phyloP scores from a whole-genome alignment of 768 basidiomycete species.

The Gyrodon lividus region DNA sequence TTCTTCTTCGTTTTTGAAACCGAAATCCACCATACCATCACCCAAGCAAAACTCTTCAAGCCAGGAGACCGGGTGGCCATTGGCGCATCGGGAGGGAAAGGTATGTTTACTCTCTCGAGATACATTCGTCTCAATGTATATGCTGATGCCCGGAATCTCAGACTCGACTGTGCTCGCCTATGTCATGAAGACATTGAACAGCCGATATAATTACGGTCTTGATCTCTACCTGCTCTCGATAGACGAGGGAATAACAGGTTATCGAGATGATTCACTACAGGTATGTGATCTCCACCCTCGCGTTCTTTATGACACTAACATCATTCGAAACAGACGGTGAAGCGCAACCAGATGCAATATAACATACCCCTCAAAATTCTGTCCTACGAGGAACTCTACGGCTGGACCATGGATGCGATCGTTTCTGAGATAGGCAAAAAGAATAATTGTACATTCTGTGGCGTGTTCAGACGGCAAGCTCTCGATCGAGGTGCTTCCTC shows the following conservation, averaged over 20 bases:
- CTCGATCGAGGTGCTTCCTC: slow-evolving; percentile 91
- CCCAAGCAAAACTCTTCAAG: slow-evolving; percentile 77
- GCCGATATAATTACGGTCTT: slow-evolving; percentile 89
- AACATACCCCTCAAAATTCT: slow-evolving; percentile 93
- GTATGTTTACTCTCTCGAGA: slow-evolving; percentile 38
- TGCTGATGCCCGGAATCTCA: slow-evolving; percentile 30
- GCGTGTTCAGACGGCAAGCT: slow-evolving; percentile 95
- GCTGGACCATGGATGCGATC: slow-evolving; percentile 99
- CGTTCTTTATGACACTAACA: slow-evolving; percentile 4
- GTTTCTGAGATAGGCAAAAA: slow-evolving; percentile 94
- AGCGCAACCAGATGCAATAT: slow-evolving; percentile 95
- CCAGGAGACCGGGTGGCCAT: slow-evolving; percentile 93
- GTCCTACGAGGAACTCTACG: slow-evolving; percentile 94
- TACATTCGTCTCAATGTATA: neutral
- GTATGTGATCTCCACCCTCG: slow-evolving; percentile 38
- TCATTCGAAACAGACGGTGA: slow-evolving; percentile 72
- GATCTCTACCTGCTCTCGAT: slow-evolving; percentile 92
- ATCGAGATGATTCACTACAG: slow-evolving; percentile 95
- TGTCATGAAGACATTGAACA: slow-evolving; percentile 94
- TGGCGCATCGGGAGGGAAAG: slow-evolving; percentile 98
- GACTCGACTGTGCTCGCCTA: slow-evolving; percentile 98
- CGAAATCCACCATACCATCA: slow-evolving; percentile 96
- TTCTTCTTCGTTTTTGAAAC: slow-evolving; percentile 98
- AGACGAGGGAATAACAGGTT: slow-evolving; percentile 98
- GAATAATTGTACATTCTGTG: slow-evolving; percentile 99